Conservation (phyloP, 2,329 filamentous ascomycete species). For the Diaporthe nobilis region DNA sequence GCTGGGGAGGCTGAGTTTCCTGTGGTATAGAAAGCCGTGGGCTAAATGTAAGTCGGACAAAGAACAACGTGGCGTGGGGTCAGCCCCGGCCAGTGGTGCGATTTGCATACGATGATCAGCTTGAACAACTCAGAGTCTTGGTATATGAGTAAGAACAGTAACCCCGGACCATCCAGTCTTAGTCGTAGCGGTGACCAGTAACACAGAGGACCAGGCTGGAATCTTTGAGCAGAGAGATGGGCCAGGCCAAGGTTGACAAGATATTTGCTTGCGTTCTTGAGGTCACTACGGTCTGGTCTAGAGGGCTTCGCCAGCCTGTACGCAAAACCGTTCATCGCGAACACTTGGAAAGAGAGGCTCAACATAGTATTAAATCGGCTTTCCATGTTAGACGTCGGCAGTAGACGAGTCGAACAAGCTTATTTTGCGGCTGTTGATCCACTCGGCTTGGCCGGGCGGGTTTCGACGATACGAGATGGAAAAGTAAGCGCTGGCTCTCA, state of each 20-base stretch:
- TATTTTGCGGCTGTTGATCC: conserved; percentile 35
- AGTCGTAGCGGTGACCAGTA: conserved; percentile 3
- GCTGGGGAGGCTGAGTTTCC: conserved; percentile 14
- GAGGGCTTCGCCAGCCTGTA: no score
- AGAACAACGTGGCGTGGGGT: conserved; percentile 11
- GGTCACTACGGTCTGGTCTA: background rate
- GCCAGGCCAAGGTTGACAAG: background rate
- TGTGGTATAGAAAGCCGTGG: conserved; percentile 1
- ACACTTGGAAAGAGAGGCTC: background rate
- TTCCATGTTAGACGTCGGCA: background rate
- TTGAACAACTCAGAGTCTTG: background rate
- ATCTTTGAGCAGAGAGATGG: background rate
- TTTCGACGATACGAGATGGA: background rate
- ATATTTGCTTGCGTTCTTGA: background rate
- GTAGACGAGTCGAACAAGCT: conserved; percentile 29
- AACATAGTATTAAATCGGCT: background rate
- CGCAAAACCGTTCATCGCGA: background rate
- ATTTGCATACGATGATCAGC: conserved; percentile 16
- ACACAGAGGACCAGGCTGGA: background rate
- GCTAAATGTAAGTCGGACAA: background rate
- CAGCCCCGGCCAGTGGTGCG: conserved; percentile 7
- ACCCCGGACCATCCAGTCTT: background rate
- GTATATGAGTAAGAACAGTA: background rate
- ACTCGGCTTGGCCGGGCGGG: conserved; percentile 14
- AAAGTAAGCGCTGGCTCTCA: background rate